Evolutionary conservation across 2,329 filamentous ascomycete genomes (phyloP).

Genomic region (Daldinia sp.): DNA sequence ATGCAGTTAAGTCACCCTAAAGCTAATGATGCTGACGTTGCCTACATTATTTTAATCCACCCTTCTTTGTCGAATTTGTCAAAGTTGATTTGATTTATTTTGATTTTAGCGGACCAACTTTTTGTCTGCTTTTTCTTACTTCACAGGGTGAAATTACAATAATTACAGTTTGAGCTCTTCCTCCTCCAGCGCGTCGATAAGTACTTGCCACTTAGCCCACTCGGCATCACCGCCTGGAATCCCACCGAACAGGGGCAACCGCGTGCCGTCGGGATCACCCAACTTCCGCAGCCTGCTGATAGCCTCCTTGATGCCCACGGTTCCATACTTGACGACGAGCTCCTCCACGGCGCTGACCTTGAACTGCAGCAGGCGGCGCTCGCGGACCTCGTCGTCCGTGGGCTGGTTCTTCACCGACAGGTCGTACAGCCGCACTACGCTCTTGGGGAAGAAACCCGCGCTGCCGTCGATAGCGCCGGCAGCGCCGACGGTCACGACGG

Average conservation of each 20-base stretch:
- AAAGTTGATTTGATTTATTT: not conserved
- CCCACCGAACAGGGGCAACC: conserved; percentile 69
- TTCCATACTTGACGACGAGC: conserved; percentile 69
- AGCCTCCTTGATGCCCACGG: conserved; percentile 75
- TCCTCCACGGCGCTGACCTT: conserved; percentile 72
- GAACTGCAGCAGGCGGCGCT: conserved; percentile 69
- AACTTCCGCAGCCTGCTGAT: conserved; percentile 69
- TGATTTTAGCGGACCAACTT: not conserved
- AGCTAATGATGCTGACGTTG: not conserved
- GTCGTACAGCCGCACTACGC: conserved; percentile 68
- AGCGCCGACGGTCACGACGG: conserved; percentile 53
- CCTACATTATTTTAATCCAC: not conserved
- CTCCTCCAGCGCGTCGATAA: conserved; percentile 58
- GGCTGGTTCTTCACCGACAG: conserved; percentile 53
- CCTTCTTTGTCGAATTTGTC: not conserved
- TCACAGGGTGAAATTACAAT: not conserved
- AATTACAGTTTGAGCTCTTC: conserved; percentile 11
- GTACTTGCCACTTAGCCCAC: conserved; percentile 66
- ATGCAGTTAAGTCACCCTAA: not conserved
- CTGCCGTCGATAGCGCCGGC: conserved; percentile 57
- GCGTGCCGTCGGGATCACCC: conserved; percentile 69
- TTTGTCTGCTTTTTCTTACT: not conserved
- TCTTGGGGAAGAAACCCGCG: conserved; percentile 69
- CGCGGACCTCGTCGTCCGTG: conserved; percentile 56
- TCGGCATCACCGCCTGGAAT: conserved; percentile 68